These are phyloP conservation scores for Sugiyamaella japonica DNA, from an alignment of 1,139 yeast species.

Conservation along the genomic window DNA sequence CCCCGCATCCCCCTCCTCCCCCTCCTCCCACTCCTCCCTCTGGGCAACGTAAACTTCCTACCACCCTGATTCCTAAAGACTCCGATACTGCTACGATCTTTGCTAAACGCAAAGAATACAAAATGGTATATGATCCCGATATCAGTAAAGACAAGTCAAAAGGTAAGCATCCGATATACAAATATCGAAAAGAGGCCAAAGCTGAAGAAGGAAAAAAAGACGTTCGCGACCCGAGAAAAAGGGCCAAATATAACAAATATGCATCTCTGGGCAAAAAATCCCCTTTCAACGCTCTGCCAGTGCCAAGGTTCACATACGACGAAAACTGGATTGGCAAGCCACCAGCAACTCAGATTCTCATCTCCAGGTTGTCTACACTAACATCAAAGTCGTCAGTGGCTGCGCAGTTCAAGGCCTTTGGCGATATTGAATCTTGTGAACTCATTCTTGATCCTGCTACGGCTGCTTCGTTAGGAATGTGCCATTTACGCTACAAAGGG, in stretches of 20 bases:
- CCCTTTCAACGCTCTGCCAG: constrained; percentile 45
- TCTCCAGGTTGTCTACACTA: constrained; percentile 61
- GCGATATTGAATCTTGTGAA: constrained; percentile 58
- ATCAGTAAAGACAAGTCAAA: constrained; percentile 44
- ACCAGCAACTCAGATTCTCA: constrained; percentile 68
- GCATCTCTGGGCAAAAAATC: constrained; percentile 37
- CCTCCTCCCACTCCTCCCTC: neutral
- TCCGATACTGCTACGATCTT: constrained; percentile 3
- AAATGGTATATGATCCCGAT: constrained; percentile 59
- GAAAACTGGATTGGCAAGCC: constrained; percentile 73
- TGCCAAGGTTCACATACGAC: constrained; percentile 56
- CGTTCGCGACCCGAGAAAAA: constrained; percentile 46
- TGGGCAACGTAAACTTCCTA: constrained; percentile 6
- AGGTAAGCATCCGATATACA: constrained; percentile 45
- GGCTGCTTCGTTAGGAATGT: constrained; percentile 80
- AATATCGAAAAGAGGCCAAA: constrained; percentile 13
- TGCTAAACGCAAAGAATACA: constrained; percentile 32
- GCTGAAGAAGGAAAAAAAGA: constrained; percentile 16
- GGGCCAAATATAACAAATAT: constrained; percentile 23
- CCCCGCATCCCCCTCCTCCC: neutral
- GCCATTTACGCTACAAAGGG: constrained; percentile 64
- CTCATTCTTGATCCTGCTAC: constrained; percentile 69
- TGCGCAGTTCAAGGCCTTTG: constrained; percentile 61
- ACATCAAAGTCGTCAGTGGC: constrained; percentile 50
- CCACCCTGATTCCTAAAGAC: constrained; percentile 6